Evolutionary conservation across 208 protist species (phyloP).

Genomic region (Acanthamoeba culbertsoni): DNA sequence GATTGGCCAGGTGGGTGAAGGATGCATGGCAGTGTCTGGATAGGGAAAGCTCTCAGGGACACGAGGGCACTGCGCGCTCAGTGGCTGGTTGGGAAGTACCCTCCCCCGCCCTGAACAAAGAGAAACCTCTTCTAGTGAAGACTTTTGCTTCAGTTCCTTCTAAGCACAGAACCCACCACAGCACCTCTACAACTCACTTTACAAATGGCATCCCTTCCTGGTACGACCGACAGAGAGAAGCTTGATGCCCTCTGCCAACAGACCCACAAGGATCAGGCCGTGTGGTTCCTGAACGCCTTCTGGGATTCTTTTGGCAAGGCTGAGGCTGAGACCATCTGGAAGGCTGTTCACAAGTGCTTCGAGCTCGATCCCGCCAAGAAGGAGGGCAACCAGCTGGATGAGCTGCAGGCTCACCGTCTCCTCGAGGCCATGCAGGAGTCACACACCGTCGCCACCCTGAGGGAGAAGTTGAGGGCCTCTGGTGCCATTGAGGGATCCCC

Average conservation of each 20-base stretch:
- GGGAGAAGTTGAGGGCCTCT: constrained; percentile 23
- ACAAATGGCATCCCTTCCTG: background rate
- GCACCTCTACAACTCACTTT: background rate
- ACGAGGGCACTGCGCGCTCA: background rate
- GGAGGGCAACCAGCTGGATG: background rate
- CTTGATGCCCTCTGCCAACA: background rate
- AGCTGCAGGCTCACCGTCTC: constrained; percentile 43
- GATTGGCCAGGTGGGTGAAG: background rate
- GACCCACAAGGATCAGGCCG: constrained; percentile 36
- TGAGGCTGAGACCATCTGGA: constrained; percentile 29
- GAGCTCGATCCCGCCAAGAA: background rate
- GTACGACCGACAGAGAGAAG: background rate
- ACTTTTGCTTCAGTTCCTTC: background rate
- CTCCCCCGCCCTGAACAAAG: background rate
- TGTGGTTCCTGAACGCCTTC: constrained; percentile 59
- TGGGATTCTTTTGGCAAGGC: background rate
- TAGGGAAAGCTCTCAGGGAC: background rate
- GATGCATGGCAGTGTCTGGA: background rate
- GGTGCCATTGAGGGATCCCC: background rate
- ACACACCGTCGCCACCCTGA: background rate
- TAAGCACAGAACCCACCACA: background rate
- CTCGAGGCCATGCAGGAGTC: background rate
- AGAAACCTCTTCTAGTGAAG: too few relatives aligned
- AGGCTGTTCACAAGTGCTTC: background rate
- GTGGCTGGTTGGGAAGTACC: background rate